These are phyloP conservation scores for Microstegium vimineum DNA, from an alignment of 176 grass and related monocot species.

Conservation along the genomic window DNA sequence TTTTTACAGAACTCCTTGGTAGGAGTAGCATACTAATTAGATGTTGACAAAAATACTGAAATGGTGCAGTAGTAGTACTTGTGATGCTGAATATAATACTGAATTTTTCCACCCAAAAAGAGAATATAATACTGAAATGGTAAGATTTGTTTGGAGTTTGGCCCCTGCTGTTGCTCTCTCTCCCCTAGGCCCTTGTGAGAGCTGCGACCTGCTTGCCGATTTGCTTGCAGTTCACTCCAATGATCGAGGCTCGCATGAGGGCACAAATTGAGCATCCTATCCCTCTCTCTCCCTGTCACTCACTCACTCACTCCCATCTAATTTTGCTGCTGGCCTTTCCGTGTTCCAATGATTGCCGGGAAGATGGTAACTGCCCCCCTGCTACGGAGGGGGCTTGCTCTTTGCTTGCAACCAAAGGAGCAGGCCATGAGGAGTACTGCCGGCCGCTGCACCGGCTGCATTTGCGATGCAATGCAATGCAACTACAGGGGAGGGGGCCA, in stretches of 20 bases:
- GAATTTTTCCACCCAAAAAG: no score
- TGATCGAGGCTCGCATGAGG: background rate
- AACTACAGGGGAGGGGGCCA: background rate
- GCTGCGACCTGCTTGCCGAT: no score
- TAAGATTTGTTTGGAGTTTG: background rate
- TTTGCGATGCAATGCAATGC: background rate
- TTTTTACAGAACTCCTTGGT: background rate
- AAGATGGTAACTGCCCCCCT: constrained; percentile 11
- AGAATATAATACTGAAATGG: background rate
- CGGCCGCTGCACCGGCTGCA: constrained; percentile 6
- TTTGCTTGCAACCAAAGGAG: constrained; percentile 60
- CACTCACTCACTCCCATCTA: constrained; percentile 12
- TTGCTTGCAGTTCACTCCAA: constrained; percentile 53
- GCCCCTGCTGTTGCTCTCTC: background rate
- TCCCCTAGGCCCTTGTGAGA: background rate
- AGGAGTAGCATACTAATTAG: background rate
- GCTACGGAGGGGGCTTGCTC: background rate
- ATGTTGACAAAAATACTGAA: background rate
- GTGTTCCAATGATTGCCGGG: constrained; percentile 44
- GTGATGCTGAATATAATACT: background rate
- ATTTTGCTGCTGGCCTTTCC: constrained; percentile 35
- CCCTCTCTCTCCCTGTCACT: background rate
- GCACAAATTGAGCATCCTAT: background rate
- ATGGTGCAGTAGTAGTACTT: background rate
- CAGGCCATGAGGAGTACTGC: background rate